Percentiles rank a stretch among this genome's conserved stretches.
Evolutionary conservation across 1,284 basidiomycete species (phyloP).

Genomic region (Xerocomus amazonicus): DNA sequence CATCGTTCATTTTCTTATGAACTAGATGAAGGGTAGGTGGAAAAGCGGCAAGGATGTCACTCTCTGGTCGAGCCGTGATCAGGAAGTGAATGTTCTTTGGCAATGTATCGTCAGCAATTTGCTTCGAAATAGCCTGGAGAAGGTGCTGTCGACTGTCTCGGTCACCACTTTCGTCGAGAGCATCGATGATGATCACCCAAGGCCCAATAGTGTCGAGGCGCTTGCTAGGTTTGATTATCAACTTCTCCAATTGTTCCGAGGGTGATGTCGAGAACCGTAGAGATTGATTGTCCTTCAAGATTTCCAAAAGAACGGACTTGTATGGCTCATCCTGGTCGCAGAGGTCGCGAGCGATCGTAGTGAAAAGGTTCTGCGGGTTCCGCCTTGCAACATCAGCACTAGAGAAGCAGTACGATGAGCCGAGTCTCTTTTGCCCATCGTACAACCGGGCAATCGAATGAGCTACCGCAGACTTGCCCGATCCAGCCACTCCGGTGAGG

Average conservation of each 20-base stretch:
- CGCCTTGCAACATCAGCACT: constrained; percentile 15
- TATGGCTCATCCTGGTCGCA: constrained; percentile 22
- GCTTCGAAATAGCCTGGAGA: no score
- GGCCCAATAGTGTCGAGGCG: constrained; percentile 17
- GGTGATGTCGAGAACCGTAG: constrained; percentile 17
- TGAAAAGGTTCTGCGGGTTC: constrained; percentile 25
- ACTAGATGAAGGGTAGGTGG: background rate
- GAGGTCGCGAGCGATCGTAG: constrained; percentile 20
- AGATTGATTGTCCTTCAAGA: constrained; percentile 17
- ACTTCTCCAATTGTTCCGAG: constrained; percentile 14
- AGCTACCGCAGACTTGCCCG: constrained; percentile 20
- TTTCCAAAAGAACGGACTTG: constrained; percentile 10
- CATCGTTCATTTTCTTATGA: background rate
- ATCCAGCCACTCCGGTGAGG: constrained; percentile 22
- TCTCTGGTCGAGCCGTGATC: background rate
- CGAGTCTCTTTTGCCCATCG: constrained; percentile 19
- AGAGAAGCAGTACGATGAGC: constrained; percentile 21
- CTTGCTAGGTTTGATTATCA: constrained; percentile 18
- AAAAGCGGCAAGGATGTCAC: background rate
- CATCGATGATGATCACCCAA: constrained; percentile 17
- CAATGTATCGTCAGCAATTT: background rate
- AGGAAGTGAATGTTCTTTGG: background rate
- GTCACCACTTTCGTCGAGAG: constrained; percentile 11
- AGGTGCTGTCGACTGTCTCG: background rate
- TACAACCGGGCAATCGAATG: constrained; percentile 25